These are phyloP conservation scores for Conringia planisiliqua DNA, from an alignment of 345 rosid species.

Conservation along the genomic window DNA sequence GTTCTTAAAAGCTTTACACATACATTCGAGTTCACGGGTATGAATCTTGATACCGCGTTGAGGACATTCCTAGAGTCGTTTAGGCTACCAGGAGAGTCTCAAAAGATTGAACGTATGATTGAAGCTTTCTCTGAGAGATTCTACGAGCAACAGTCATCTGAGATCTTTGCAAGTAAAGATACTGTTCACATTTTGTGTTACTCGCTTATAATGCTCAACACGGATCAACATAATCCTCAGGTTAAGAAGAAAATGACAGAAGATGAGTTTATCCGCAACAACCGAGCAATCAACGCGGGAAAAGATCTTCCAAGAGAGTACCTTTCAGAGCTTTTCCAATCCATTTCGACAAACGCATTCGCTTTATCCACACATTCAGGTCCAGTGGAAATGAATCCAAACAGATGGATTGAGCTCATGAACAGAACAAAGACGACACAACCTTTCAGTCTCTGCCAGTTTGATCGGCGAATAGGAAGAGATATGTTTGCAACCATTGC, in stretches of 20 bases:
- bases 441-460: constrained; percentile 52
- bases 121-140: constrained; percentile 79
- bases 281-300: constrained; percentile 78
- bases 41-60: constrained; percentile 77
- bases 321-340: constrained; percentile 75
- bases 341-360: constrained; percentile 62
- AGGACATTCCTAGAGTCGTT: constrained; percentile 76
- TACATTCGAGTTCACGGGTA: constrained; percentile 73
- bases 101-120: constrained; percentile 77
- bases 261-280: constrained; percentile 88
- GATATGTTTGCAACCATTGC: constrained; percentile 89
- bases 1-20: constrained; percentile 74
- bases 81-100: constrained; percentile 88
- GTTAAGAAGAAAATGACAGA: constrained; percentile 95
- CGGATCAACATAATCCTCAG: constrained; percentile 91
- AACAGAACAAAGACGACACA: constrained; percentile 47
- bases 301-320: constrained; percentile 91
- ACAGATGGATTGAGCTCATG: constrained; percentile 73
- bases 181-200: constrained; percentile 71
- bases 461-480: constrained; percentile 66
- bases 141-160: constrained; percentile 62
- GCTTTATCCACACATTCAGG: constrained; percentile 50
- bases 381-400: constrained; percentile 62
- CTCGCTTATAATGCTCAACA: constrained; percentile 92
- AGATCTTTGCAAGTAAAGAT: constrained; percentile 70